phyloP scores from a whole-genome alignment of 2,329 filamentous ascomycete species.

The Claviceps fusiformis region DNA sequence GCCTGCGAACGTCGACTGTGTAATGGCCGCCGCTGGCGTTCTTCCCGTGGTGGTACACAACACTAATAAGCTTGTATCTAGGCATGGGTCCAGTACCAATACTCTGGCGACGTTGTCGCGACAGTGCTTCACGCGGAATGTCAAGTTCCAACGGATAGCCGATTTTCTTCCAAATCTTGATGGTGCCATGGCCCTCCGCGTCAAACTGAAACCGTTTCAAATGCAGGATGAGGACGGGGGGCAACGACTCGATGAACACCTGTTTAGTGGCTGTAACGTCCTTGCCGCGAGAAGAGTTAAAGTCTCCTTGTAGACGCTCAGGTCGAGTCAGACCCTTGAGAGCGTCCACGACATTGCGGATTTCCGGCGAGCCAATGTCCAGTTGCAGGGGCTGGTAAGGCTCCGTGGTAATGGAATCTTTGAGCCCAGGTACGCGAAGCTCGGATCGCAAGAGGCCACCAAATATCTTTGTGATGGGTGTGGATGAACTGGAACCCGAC shows the following conservation, averaged over 20 bases:
- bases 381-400: conserved; percentile 90
- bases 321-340: conserved; percentile 71
- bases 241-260: conserved; percentile 82
- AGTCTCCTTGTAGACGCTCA: conserved; percentile 75
- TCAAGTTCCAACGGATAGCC: conserved; percentile 91
- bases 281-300: conserved; percentile 63
- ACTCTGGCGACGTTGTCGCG: conserved; percentile 53
- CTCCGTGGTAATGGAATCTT: conserved; percentile 83
- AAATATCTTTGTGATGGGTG: conserved; percentile 88
- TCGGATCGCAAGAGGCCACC: conserved; percentile 84
- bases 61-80: conserved; percentile 73
- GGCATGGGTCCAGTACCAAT: conserved; percentile 56
- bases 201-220: conserved; percentile 97
- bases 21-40: conserved; percentile 94
- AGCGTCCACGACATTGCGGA: conserved; percentile 86
- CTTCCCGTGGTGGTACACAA: conserved; percentile 96
- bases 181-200: conserved; percentile 61
- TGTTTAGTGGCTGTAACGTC: conserved; percentile 79
- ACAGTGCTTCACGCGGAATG: conserved; percentile 80
- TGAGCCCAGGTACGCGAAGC: conserved; percentile 70
- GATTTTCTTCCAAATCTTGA: conserved; percentile 98
- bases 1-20: conserved; percentile 88
- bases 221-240: conserved; percentile 84
- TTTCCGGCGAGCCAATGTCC: conserved; percentile 76
- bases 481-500: conserved; percentile 61